phyloP scores from a whole-genome alignment of 192 early-diverging fungal species.

The Pilaira anomala region DNA sequence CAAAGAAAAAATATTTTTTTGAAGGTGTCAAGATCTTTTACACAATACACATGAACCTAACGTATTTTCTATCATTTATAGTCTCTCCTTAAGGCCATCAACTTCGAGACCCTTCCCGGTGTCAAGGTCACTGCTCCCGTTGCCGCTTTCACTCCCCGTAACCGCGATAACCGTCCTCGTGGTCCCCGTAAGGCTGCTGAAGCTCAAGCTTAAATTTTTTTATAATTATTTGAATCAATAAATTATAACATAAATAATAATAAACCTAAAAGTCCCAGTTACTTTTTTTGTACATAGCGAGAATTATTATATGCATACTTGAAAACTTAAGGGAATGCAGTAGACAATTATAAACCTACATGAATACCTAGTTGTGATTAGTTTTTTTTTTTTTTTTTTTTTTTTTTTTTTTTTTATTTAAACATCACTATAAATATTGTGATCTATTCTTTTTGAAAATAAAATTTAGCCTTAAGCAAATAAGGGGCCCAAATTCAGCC shows the following conservation, averaged over 20 bases:
- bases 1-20: conserved; percentile 9
- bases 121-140: conserved; percentile 63
- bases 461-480: too few species aligned
- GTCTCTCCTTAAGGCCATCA: conserved; percentile 94
- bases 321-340: too few species aligned
- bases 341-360: too few species aligned
- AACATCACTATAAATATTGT: too few species aligned
- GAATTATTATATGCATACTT: too few species aligned
- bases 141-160: conserved; percentile 36
- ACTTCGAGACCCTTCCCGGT: conserved; percentile 90
- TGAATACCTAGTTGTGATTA: too few species aligned
- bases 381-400: too few species aligned
- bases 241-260: too few species aligned
- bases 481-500: conserved; percentile 17
- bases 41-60: conserved; percentile 1
- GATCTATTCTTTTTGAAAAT: not conserved
- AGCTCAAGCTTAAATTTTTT: conserved; percentile 22
- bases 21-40: conserved; percentile 35
- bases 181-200: conserved; percentile 32
- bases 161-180: conserved; percentile 25
- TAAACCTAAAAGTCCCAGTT: too few species aligned
- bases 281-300: too few species aligned
- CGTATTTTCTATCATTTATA: conserved; percentile 31
- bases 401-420: too few species aligned
- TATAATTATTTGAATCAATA: too few species aligned